Percentiles rank a stretch among this genome's conserved stretches.
phyloP scores from a whole-genome alignment of 2,329 filamentous ascomycete genomes.

The Colletotrichum tabaci region DNA sequence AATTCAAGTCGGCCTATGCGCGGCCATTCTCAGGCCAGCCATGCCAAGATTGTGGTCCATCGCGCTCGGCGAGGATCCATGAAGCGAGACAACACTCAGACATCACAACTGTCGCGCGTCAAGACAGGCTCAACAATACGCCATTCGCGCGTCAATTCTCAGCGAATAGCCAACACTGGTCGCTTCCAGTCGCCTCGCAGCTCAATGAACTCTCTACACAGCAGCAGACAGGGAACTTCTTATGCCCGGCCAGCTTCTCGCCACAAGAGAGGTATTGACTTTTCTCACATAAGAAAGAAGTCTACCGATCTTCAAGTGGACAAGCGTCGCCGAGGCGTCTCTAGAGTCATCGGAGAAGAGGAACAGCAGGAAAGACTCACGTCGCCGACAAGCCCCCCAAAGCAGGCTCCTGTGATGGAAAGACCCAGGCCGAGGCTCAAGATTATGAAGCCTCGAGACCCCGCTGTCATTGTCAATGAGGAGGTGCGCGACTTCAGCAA shows the following conservation, averaged over 20 bases:
- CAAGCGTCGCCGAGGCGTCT: conserved; percentile 29
- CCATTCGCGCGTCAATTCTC: conserved; percentile 50
- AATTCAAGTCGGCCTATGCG: conserved; percentile 73
- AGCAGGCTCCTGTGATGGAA: conserved; percentile 39
- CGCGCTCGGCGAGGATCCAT: conserved; percentile 52
- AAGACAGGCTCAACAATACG: conserved; percentile 52
- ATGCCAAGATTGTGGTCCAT: conserved; percentile 79
- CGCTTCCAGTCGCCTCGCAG: conserved; percentile 53
- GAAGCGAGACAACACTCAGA: conserved; percentile 51
- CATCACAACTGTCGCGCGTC: conserved; percentile 51
- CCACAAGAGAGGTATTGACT: conserved; percentile 69
- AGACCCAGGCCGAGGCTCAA: conserved; percentile 46
- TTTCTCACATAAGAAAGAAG: conserved; percentile 63
- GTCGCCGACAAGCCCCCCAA: conserved; percentile 15
- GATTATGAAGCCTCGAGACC: conserved; percentile 41
- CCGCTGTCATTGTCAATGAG: conserved; percentile 68
- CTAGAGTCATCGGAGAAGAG: neutral
- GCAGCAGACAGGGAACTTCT: conserved; percentile 59
- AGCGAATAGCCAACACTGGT: conserved; percentile 48
- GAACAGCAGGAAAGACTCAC: conserved; percentile 12
- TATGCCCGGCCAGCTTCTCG: conserved; percentile 60
- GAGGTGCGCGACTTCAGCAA: conserved; percentile 88
- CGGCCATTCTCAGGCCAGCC: conserved; percentile 66
- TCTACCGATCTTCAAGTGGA: conserved; percentile 42
- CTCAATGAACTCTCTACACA: conserved; percentile 67